phyloP scores from a whole-genome alignment of 2,329 filamentous ascomycete species.

The Fusarium redolens region DNA sequence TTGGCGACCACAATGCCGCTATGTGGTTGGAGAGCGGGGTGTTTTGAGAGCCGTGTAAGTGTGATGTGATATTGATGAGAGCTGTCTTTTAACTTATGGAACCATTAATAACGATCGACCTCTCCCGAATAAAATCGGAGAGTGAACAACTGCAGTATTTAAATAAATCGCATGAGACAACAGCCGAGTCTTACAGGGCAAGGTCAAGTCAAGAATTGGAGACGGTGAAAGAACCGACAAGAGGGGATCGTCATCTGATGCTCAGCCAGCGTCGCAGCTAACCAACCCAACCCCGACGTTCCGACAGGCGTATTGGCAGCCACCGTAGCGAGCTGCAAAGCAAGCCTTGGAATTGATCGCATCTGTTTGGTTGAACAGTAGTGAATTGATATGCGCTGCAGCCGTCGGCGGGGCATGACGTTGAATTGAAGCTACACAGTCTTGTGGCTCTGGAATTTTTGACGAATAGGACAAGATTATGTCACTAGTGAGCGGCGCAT shows the following conservation, averaged over 20 bases:
- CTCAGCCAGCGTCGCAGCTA: slow-evolving; percentile 17
- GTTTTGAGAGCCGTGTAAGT: slow-evolving; percentile 24
- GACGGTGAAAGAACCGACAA: slow-evolving; percentile 23
- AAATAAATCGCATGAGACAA: background rate
- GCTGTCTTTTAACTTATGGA: slow-evolving; percentile 2
- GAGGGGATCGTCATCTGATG: slow-evolving; percentile 46
- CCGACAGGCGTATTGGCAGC: slow-evolving; percentile 18
- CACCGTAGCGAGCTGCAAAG: background rate
- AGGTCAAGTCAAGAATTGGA: slow-evolving; percentile 3
- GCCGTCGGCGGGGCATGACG: slow-evolving; percentile 42
- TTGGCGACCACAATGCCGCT: slow-evolving; percentile 32
- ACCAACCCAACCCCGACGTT: slow-evolving; percentile 18
- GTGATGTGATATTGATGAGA: slow-evolving; percentile 29
- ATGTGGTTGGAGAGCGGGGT: slow-evolving; percentile 10
- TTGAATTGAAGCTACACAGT: slow-evolving; percentile 39
- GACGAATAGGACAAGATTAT: background rate
- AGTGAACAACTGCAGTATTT: slow-evolving; percentile 1
- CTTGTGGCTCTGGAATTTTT: background rate
- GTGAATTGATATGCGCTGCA: slow-evolving; percentile 5
- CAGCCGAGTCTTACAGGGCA: background rate
- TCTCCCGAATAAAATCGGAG: background rate
- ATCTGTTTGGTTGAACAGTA: slow-evolving; percentile 12
- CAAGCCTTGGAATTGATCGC: slow-evolving; percentile 3
- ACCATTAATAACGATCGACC: background rate
- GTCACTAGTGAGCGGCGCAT: background rate